A percentile compares a stretch with the other conserved stretches of the same genome.
Evolutionary conservation across 306 rosid genomes (phyloP).

Genomic region (Purshia tridentata): DNA sequence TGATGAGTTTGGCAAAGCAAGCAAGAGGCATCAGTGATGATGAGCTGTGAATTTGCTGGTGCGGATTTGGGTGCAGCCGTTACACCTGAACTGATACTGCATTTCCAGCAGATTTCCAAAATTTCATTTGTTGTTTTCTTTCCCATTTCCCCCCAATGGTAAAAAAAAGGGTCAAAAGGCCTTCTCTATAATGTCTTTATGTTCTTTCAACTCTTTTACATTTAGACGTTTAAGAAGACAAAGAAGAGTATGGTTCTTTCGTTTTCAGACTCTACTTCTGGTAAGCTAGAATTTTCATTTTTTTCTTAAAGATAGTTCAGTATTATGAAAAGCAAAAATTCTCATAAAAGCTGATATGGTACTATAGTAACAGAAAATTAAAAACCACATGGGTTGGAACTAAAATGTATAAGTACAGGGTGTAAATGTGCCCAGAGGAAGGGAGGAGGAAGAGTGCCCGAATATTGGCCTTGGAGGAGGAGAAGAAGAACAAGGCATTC

Average conservation of each 20-base stretch:
- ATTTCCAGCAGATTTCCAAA: background rate
- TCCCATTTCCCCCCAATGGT: background rate
- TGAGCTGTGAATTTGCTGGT: background rate
- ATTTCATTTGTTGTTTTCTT: background rate
- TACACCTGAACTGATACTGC: background rate
- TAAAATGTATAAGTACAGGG: background rate
- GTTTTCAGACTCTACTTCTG: background rate
- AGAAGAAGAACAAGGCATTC: constrained; percentile 20
- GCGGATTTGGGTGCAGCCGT: constrained; percentile 1
- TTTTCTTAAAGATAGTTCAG: background rate
- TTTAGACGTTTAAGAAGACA: background rate
- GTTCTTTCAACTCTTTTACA: background rate
- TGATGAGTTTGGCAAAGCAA: background rate
- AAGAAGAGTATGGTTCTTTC: background rate
- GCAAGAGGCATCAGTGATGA: background rate
- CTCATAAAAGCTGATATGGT: background rate
- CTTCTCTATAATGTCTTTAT: background rate
- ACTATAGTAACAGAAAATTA: background rate
- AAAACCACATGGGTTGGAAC: background rate
- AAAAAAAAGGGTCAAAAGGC: background rate
- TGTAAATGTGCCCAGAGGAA: background rate
- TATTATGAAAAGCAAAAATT: background rate
- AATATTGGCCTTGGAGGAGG: constrained; percentile 34
- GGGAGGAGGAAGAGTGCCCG: constrained; percentile 36
- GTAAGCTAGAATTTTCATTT: background rate